Evolutionary conservation across 371 early-diverging fungal genomes (phyloP).

Genomic region (Mucor racemosus): DNA sequence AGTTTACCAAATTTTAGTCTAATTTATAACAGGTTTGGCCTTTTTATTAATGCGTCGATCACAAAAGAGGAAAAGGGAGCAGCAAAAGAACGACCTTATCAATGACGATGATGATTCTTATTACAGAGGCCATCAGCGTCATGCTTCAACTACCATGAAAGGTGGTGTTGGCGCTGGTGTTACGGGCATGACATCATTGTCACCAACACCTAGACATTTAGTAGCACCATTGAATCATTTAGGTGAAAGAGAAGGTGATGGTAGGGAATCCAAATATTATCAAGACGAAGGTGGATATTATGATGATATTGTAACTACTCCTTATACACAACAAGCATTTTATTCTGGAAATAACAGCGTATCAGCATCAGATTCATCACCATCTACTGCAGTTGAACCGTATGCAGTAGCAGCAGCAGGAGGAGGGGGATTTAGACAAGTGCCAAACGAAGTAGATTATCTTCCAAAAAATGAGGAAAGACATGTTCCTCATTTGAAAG

Average conservation of each 20-base stretch:
- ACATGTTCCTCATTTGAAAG: slow-evolving; percentile 31
- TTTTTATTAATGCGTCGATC: slow-evolving; percentile 19
- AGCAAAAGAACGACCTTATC: slow-evolving; percentile 1
- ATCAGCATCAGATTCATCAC: slow-evolving; percentile 16
- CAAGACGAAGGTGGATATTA: slow-evolving; percentile 10
- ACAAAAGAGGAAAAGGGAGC: slow-evolving; percentile 8
- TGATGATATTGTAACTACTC: slow-evolving; percentile 32
- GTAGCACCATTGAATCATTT: slow-evolving; percentile 13
- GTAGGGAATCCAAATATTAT: slow-evolving; percentile 15
- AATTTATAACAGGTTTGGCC: background rate
- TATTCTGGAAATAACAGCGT: slow-evolving; percentile 17
- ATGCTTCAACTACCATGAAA: background rate
- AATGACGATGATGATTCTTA: slow-evolving; percentile 14
- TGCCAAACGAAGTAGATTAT: slow-evolving; percentile 22
- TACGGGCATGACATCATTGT: slow-evolving; percentile 15
- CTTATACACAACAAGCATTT: slow-evolving; percentile 11
- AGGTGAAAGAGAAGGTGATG: slow-evolving; percentile 3
- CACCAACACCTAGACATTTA: slow-evolving; percentile 19
- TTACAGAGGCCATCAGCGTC: slow-evolving; percentile 6
- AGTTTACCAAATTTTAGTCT: background rate
- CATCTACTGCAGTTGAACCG: slow-evolving; percentile 13
- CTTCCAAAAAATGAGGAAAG: slow-evolving; percentile 11
- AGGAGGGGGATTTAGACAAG: slow-evolving; percentile 8
- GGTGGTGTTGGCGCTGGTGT: background rate
- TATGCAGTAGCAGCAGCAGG: background rate